Conservation (phyloP, 179 eudicot genomes). For the Pouteria campechiana region DNA sequence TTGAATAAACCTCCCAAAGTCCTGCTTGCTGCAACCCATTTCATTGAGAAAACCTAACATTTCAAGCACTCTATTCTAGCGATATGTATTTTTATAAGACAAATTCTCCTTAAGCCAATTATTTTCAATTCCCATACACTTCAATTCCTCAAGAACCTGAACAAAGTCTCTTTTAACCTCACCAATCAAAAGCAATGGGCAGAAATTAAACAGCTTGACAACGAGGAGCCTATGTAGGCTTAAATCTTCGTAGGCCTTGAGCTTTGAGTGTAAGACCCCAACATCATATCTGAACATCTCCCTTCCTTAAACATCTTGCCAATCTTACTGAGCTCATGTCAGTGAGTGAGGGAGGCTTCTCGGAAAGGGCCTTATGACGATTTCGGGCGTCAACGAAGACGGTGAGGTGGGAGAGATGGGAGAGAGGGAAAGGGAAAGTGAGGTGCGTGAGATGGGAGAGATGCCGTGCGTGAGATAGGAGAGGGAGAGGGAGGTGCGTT, state of each 20-base stretch:
- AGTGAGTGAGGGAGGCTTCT: no score
- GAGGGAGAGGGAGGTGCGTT: no score
- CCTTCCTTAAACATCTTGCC: slow-evolving; percentile 42
- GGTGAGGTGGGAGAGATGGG: no score
- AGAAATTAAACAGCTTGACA: slow-evolving; percentile 27
- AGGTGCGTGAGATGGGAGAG: no score
- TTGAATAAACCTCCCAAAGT: slow-evolving; percentile 21
- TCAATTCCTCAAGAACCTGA: slow-evolving; percentile 20
- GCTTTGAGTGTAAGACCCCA: slow-evolving; percentile 24
- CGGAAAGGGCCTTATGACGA: no score
- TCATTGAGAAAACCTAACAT: slow-evolving; percentile 27
- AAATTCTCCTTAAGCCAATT: slow-evolving; percentile 33
- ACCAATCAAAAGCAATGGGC: slow-evolving; percentile 36
- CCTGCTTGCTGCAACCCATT: slow-evolving; percentile 24
- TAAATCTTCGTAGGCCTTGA: slow-evolving; percentile 31
- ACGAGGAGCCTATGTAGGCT: slow-evolving; percentile 31
- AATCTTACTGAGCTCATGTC: no score
- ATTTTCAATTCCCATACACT: slow-evolving; percentile 23
- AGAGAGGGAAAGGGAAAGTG: no score
- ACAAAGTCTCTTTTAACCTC: slow-evolving; percentile 15
- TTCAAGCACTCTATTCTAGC: slow-evolving; percentile 35
- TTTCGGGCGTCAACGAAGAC: no score
- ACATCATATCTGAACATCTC: slow-evolving; percentile 22
- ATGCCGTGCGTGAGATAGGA: no score
- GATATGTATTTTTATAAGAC: slow-evolving; percentile 13